Percentiles rank a stretch among this genome's conserved stretches.
phyloP scores from a whole-genome alignment of 371 early-diverging fungal genomes.

The Choanephora cucurbitarum region DNA sequence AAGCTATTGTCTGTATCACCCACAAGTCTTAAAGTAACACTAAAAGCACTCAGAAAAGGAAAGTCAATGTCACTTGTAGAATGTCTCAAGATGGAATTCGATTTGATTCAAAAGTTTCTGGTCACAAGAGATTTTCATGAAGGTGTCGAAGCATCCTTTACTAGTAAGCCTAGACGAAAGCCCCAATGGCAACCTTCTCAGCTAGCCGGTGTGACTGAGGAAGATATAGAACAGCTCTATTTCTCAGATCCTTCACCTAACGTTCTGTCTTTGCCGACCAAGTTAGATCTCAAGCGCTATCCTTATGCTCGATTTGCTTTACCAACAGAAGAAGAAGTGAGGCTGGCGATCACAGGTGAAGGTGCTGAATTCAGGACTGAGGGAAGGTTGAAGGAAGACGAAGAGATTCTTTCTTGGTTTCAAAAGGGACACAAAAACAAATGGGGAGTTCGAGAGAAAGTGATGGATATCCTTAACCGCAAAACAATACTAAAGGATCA shows the following conservation, averaged over 20 bases:
- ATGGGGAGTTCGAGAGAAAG: constrained; percentile 67
- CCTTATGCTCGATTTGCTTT: constrained; percentile 75
- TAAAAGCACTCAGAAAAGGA: constrained; percentile 76
- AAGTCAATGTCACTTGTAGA: constrained; percentile 65
- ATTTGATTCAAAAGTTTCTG: constrained; percentile 76
- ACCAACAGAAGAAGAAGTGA: constrained; percentile 80
- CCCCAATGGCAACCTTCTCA: constrained; percentile 80
- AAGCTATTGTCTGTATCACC: constrained; percentile 76
- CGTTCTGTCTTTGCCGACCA: constrained; percentile 35
- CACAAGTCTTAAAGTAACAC: constrained; percentile 84
- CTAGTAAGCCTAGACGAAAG: constrained; percentile 50
- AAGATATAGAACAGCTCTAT: constrained; percentile 62
- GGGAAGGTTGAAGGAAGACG: constrained; percentile 50
- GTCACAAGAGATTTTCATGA: constrained; percentile 47
- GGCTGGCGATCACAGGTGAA: constrained; percentile 59
- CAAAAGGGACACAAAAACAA: constrained; percentile 56
- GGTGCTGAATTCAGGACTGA: constrained; percentile 54
- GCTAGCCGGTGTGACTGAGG: constrained; percentile 52
- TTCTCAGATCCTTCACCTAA: constrained; percentile 49
- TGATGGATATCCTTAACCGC: constrained; percentile 63
- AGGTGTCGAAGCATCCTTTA: constrained; percentile 49
- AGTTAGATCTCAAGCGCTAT: constrained; percentile 53
- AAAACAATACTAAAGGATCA: constrained; percentile 45
- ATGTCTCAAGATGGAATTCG: constrained; percentile 86
- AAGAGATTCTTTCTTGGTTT: constrained; percentile 74